Base-by-base conservation (phyloP, 306 rosid genomes). In the Acacia acuminata region DNA sequence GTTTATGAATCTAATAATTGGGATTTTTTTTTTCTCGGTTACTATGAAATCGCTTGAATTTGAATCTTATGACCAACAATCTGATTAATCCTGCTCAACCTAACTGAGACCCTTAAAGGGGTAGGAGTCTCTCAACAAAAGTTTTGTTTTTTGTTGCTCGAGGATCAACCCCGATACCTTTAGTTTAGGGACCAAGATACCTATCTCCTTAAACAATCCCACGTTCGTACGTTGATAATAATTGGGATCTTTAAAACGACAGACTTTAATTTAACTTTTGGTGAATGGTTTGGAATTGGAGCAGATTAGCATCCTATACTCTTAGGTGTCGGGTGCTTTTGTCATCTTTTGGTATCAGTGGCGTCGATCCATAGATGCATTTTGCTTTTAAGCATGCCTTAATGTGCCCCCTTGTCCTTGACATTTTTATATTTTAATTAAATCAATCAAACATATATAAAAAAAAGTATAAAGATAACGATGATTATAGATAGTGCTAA, bases 341-440 rank as follows among this genome's bases (percentile, higher is more conserved):
- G 90, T 84, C 82, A n/a, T 25, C 45, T 78, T 79, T 48, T 64
- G 40, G 76, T 34, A 71, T 53, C 58, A 17, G 45, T 78, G 71
- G 69, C 79, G 38, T 71, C 76, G 58, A 71, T 66, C 79, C 58
- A 71, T 66, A 78, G 56, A 38, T 38, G 36, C 69, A 77, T 55
- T 48, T 55, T 82, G 8, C 44, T 58, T 79, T 55, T 38, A 45
- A 55, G 75, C 11, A 75, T 34, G 11, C 63, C 75, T 79, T 47
- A 79, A 81, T 64, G 80, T 78, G 86, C 83, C 82, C 73, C 88
- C 78, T 75, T 78, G 74, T 75, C 58, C 36, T 75, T 87, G 75
- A 65, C 81, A 83, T 51, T 74, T 32, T 10, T 60, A 40, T 32
- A 13, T 67, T 15, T 5, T 53, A 5, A 8, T 68, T 10, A 19